Base-by-base conservation (phyloP, 2,329 filamentous ascomycete genomes). In the Thermoascus crustaceus region DNA sequence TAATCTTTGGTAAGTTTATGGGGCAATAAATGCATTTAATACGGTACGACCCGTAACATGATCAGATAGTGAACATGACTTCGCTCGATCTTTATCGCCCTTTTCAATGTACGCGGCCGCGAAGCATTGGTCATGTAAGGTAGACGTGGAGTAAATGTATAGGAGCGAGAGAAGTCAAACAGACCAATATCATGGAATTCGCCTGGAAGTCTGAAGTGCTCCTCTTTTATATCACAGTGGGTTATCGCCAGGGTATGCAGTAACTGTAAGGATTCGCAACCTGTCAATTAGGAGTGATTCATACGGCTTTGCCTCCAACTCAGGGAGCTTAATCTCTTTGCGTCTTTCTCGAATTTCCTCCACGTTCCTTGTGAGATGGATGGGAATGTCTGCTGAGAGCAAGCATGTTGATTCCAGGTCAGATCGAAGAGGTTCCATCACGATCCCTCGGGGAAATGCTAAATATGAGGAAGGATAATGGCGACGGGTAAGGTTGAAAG, bases 121-220 rank as follows among this genome's bases (percentile, higher is more conserved):
- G 13, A 16, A 2, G 18, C 16, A 9, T 29, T 29, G 25, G 23
- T 18, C 5, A 34, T 4, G 35, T 33, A 29, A 10, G 35, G 38
- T 35, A 21, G 20, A 21, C 14, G 11, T 19, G 34, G 17, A 8
- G 22, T 32, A 30, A 40, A 32, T 5, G 34, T 37, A 33, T 40
- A 40, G 11, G 38, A 31, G 27, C 19, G 16, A 23, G 39, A 45
- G 18, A 45, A 45, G 30, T 42, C 36, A 33, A 41, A 43, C 13
- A 45, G 42, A 21, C 42, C 42, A 1, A 32, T 39, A 32, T 43
- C 42, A 23, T 43, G 36, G 14, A 46, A 45, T 19, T 46, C 41
- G 13, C 21, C 11, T 3, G 39, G 42, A 2, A 46, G 23, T 3
- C 39, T 37, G 18, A 46, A 46, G 33, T 44, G 39, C 11, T 41